These are phyloP conservation scores for Aureobasidium musti DNA, from an alignment of 2,329 filamentous ascomycete genomes.

Conservation along the genomic window DNA sequence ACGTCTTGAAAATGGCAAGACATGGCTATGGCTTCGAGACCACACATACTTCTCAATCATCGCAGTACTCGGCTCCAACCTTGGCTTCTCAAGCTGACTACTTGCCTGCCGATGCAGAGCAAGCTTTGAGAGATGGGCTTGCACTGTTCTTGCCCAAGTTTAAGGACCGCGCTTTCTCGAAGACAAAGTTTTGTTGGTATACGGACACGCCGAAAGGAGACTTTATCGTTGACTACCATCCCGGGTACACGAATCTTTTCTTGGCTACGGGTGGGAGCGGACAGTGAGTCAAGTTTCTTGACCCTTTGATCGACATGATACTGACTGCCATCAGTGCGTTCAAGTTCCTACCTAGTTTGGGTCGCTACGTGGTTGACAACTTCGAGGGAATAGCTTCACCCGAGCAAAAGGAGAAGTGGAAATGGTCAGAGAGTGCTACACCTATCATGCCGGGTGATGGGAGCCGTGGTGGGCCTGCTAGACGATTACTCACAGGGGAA, in stretches of 20 bases:
- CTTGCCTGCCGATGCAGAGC: not conserved
- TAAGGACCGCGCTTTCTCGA: conserved; percentile 44
- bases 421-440: not conserved
- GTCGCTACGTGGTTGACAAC: conserved; percentile 33
- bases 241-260: conserved; percentile 50
- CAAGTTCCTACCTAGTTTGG: conserved; percentile 36
- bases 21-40: conserved; percentile 47
- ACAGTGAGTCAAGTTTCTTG: conserved; percentile 41
- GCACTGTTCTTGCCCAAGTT: not conserved
- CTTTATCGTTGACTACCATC: conserved; percentile 54
- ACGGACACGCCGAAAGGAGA: conserved; percentile 56
- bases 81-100: not conserved
- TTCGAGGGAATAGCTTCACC: not conserved
- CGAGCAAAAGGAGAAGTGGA: not conserved
- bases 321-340: conserved; percentile 31
- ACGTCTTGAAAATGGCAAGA: conserved; percentile 51
- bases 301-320: not conserved
- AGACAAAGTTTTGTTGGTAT: conserved; percentile 53
- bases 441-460: conserved; percentile 10
- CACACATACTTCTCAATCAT: conserved; percentile 39
- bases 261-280: conserved; percentile 60
- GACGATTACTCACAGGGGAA: not conserved
- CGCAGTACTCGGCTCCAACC: conserved; percentile 35
- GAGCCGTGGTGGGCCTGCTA: not conserved
- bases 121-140: not conserved